Percentiles rank a stretch among this genome's conserved stretches.
phyloP scores from a whole-genome alignment of 73 alveolate species.

The Stentor roeselii region DNA sequence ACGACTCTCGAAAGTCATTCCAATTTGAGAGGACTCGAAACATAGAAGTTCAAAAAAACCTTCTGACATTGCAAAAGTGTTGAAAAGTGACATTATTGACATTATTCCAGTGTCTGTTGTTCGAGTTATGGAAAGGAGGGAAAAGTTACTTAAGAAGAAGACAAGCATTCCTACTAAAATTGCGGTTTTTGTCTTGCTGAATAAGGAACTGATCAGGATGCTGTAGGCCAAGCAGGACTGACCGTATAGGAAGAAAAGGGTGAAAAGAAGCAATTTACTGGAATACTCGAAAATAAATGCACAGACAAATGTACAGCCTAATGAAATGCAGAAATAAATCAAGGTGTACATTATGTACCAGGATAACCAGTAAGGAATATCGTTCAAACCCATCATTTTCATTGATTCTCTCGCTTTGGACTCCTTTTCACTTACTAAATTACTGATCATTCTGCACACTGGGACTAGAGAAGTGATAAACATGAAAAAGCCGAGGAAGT shows the following conservation, averaged over 20 bases:
- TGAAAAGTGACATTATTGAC: slow-evolving; percentile 52
- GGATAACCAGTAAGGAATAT: slow-evolving; percentile 72
- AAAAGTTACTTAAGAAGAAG: slow-evolving; percentile 35
- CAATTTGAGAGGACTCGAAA: slow-evolving; percentile 57
- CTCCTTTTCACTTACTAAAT: slow-evolving; percentile 86
- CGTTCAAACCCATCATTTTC: slow-evolving; percentile 96
- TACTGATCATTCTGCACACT: slow-evolving; percentile 60
- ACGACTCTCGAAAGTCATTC: slow-evolving; percentile 47
- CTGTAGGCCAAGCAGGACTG: slow-evolving; percentile 48
- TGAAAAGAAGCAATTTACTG: slow-evolving; percentile 37
- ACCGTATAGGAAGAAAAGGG: slow-evolving; percentile 47
- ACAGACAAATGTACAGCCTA: slow-evolving; percentile 40
- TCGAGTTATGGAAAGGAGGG: not conserved
- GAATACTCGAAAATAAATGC: slow-evolving; percentile 32
- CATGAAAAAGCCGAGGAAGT: slow-evolving; percentile 55
- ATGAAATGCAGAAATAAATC: slow-evolving; percentile 44
- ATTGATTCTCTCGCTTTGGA: slow-evolving; percentile 91
- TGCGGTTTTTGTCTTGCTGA: slow-evolving; percentile 62
- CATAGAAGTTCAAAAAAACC: slow-evolving; percentile 48
- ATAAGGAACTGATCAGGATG: slow-evolving; percentile 55
- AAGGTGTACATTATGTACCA: slow-evolving; percentile 71
- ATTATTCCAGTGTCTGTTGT: slow-evolving; percentile 35
- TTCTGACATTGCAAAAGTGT: slow-evolving; percentile 59
- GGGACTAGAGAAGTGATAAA: slow-evolving; percentile 79
- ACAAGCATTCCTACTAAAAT: slow-evolving; percentile 50